These are phyloP conservation scores for Triticum monococcum DNA, from an alignment of 176 grass and related monocot genomes.

Conservation along the genomic window DNA sequence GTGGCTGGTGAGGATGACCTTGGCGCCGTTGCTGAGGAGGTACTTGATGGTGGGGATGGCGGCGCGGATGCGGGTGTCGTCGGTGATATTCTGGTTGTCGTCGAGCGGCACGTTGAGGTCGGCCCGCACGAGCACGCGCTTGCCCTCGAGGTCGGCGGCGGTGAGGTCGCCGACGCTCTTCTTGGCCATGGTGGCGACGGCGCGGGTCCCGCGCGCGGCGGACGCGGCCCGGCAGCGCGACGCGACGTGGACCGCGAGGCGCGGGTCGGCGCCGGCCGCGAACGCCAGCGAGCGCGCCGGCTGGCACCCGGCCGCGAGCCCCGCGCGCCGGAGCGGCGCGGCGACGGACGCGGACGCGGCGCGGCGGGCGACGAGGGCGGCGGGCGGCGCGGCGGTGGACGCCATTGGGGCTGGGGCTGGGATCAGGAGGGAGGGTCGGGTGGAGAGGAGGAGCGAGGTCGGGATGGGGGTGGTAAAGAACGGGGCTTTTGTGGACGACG, in stretches of 20 bases:
- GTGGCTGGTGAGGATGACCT: constrained; percentile 77
- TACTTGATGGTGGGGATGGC: constrained; percentile 73
- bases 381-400: constrained; percentile 36
- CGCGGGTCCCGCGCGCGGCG: constrained; percentile 38
- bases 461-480: constrained; percentile 28
- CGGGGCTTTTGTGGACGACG: constrained; percentile 41
- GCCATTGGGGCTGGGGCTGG: constrained; percentile 11
- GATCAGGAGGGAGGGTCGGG: not conserved
- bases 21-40: constrained; percentile 55
- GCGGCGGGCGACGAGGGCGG: constrained; percentile 25
- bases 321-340: constrained; percentile 25
- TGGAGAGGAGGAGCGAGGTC: not conserved
- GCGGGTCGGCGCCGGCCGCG: constrained; percentile 31
- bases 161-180: constrained; percentile 72
- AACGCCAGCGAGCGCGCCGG: constrained; percentile 42
- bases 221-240: constrained; percentile 39
- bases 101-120: constrained; percentile 81
- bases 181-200: constrained; percentile 56
- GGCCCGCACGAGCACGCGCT: constrained; percentile 63
- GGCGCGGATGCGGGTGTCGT: constrained; percentile 71
- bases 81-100: constrained; percentile 66
- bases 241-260: constrained; percentile 53
- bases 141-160: constrained; percentile 58
- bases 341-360: not conserved
- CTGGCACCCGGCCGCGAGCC: constrained; percentile 42